A percentile compares a stretch with the other conserved stretches of the same genome.
These are phyloP conservation scores for Tillandsia fasciculata DNA, from an alignment of 176 grass and related monocot species.

Conservation along the genomic window DNA sequence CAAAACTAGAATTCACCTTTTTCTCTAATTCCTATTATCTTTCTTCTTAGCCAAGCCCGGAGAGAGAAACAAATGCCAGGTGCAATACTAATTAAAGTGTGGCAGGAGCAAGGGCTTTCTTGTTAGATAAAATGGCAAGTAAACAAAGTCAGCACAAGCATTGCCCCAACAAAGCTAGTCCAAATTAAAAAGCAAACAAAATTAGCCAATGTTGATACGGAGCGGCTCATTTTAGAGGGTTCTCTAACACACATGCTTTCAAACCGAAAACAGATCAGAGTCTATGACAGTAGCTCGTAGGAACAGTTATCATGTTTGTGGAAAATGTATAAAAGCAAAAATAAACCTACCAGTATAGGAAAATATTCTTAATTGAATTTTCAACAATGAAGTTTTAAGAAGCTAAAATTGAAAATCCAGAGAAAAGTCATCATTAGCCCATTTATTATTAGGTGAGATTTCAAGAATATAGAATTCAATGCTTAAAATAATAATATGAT, in stretches of 20 bases:
- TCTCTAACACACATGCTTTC: background rate
- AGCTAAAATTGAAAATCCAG: background rate
- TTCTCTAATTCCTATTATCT: background rate
- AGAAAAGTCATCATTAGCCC: too few relatives aligned
- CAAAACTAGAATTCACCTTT: background rate
- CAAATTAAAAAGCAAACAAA: background rate
- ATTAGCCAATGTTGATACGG: background rate
- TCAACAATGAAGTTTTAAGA: background rate
- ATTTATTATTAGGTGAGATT: background rate
- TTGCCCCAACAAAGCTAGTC: slow-evolving; percentile 15
- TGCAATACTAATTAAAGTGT: slow-evolving; percentile 3
- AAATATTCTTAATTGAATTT: slow-evolving; percentile 5
- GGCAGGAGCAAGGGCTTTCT: slow-evolving; percentile 1
- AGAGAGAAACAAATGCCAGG: background rate
- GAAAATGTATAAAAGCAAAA: background rate
- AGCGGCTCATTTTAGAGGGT: background rate
- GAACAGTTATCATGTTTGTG: background rate
- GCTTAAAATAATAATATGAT: background rate
- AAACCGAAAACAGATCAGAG: slow-evolving; percentile 1
- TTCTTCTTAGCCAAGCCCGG: background rate
- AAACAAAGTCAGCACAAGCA: slow-evolving; percentile 28
- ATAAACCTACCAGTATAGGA: background rate
- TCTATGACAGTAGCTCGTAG: background rate
- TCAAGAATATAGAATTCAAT: background rate
- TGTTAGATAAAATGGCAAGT: slow-evolving; percentile 14